Conservation (phyloP, 306 rosid genomes). For the Delonix regia region DNA sequence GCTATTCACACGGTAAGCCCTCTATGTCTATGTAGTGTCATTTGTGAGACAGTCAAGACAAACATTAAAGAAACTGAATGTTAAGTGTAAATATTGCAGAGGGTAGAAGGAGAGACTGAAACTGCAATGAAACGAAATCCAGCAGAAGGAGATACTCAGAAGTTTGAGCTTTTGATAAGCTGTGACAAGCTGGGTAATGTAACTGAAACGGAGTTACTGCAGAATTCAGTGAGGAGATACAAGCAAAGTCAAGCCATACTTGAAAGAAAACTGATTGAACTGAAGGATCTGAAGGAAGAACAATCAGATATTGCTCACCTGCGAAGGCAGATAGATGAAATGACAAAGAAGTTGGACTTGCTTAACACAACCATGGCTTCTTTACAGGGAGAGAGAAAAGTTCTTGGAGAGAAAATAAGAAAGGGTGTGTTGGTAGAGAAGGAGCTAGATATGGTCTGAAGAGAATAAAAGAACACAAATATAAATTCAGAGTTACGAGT, state of each 20-base stretch:
- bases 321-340: conserved; percentile 34
- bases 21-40: background rate
- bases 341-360: conserved; percentile 35
- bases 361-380: conserved; percentile 38
- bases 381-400: conserved; percentile 38
- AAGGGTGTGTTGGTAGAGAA: conserved; percentile 32
- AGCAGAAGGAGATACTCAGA: background rate
- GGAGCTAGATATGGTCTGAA: conserved; percentile 43
- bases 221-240: conserved; percentile 34
- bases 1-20: background rate
- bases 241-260: conserved; percentile 44
- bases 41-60: background rate
- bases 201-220: conserved; percentile 31
- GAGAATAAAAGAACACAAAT: too few relatives aligned
- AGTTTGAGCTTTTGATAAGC: conserved; percentile 12
- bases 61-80: background rate
- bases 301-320: conserved; percentile 36
- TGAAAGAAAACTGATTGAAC: conserved; percentile 45
- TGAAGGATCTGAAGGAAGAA: conserved; percentile 41
- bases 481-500: too few relatives aligned
- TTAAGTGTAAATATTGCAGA: conserved; percentile 23
- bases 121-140: conserved; percentile 15
- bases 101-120: conserved; percentile 21
- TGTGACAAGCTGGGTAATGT: conserved; percentile 12
- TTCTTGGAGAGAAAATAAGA: conserved; percentile 42